Base-by-base conservation (phyloP, 2,329 filamentous ascomycete species). In the Chrysosporium keratinophilum region DNA sequence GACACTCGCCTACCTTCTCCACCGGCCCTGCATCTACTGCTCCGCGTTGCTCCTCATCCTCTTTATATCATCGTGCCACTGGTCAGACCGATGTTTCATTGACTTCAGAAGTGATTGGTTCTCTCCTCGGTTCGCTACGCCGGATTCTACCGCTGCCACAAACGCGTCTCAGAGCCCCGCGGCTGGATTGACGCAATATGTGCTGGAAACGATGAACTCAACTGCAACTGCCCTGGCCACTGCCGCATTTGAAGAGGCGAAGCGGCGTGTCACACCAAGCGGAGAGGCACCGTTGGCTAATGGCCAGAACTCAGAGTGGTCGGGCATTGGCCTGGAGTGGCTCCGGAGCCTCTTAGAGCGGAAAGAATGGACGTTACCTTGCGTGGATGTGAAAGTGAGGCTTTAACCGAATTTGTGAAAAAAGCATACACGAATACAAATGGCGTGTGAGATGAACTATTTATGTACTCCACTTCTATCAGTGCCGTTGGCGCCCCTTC, bases 1-100 rank as follows among this genome's bases (percentile, higher is more conserved):
- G 74, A 78, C 88, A 60, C 88, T 90, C 70, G 95, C 90, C 60
- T 97, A 95, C 77, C 87, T 95, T 72, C 83, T 98, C 64, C 95
- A 96, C 74, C 84, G 91, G 53, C 93, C 93, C 52, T 98, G 93
- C 75, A 85, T 95, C 63, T 98, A 98, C 78, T 98, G 93, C 80
- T 95, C 89, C 57, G 83, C 96, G 58, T 85, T 98, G 52, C 87
- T 98, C 47, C 80, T 95, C 60, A 89, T 97, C 63, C 88, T 98
- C 62, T 95, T 96, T 75, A 80, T 90, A 61, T 94, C 89, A 23
- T 89, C 85, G 23, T 93, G 87, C 71, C 85, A 90, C 78, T 93
- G 87, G 87, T 87, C 85, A 60, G 86, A 90, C 67, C 82, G 83
- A 52, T 93, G 87, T 68, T 93, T 97, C 74, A 93, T 97, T 76